These are phyloP conservation scores for Penicillium bovifimosum DNA, from an alignment of 495 filamentous ascomycete species.

Conservation along the genomic window DNA sequence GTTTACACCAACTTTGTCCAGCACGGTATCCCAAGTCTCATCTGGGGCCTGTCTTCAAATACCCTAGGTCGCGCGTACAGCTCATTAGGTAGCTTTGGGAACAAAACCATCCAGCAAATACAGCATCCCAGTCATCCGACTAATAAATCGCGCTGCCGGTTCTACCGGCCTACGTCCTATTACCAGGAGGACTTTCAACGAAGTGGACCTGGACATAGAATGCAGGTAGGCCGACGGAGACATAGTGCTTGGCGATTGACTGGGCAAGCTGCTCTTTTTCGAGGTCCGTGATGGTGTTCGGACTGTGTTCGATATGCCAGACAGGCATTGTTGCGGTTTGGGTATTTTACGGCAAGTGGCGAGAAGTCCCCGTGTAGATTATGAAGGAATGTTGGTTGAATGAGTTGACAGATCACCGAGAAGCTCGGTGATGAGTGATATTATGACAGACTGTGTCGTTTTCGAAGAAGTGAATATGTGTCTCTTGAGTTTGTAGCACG, in stretches of 20 bases:
- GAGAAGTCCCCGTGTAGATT: too few relatives aligned
- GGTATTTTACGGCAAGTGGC: too few relatives aligned
- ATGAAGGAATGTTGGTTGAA: too few relatives aligned
- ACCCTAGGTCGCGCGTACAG: conserved; percentile 33
- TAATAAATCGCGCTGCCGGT: conserved; percentile 41
- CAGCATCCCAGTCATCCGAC: conserved; percentile 43
- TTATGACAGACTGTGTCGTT: too few relatives aligned
- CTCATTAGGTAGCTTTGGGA: conserved; percentile 42
- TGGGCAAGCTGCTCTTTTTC: conserved; percentile 16
- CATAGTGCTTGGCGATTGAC: conserved; percentile 12
- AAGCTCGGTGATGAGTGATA: background rate
- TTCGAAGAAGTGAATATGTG: too few relatives aligned
- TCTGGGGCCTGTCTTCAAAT: conserved; percentile 35
- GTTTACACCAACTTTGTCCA: conserved; percentile 54
- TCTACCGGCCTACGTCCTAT: conserved; percentile 29
- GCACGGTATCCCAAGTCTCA: conserved; percentile 37
- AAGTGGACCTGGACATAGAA: conserved; percentile 20
- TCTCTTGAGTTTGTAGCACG: background rate
- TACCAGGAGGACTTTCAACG: conserved; percentile 1
- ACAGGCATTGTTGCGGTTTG: background rate
- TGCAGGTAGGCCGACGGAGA: conserved; percentile 19
- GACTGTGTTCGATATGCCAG: background rate
- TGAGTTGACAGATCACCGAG: background rate
- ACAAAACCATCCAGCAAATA: conserved; percentile 32
- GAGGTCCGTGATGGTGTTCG: background rate